phyloP scores from a whole-genome alignment of 257 asterid species.

The Phtheirospermum japonicum region DNA sequence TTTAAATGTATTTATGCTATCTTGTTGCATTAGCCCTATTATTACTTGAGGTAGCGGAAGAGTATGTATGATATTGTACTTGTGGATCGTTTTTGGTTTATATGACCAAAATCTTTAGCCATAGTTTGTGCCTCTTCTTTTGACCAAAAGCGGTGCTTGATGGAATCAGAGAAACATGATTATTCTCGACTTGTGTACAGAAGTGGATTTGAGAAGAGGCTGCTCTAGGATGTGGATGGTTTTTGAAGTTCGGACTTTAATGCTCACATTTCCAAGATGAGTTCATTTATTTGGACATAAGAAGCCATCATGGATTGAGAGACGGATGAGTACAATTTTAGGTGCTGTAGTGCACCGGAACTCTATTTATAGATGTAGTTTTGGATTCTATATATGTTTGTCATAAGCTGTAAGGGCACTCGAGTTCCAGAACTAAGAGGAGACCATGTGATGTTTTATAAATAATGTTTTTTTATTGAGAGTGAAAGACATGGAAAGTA shows the following conservation, averaged over 20 bases:
- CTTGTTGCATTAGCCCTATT: constrained; percentile 22
- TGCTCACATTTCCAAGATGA: constrained; percentile 32
- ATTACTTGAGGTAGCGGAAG: constrained; percentile 12
- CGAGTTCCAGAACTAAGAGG: constrained; percentile 35
- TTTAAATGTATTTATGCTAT: background rate
- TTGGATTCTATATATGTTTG: constrained; percentile 36
- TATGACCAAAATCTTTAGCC: constrained; percentile 20
- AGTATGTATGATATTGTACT: constrained; percentile 4
- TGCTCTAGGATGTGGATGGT: constrained; percentile 41
- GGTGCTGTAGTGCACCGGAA: constrained; percentile 26
- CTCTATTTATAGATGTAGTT: constrained; percentile 22
- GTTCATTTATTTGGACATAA: constrained; percentile 29
- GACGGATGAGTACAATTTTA: constrained; percentile 21
- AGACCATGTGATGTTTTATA: constrained; percentile 30
- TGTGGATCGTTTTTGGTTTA: constrained; percentile 24
- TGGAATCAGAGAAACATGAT: constrained; percentile 33
- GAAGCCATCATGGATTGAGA: constrained; percentile 26
- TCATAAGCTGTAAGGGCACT: constrained; percentile 42
- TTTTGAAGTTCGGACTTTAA: constrained; percentile 32
- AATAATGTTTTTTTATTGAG: constrained; percentile 31
- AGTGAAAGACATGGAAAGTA: constrained; percentile 28
- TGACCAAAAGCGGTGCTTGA: constrained; percentile 24
- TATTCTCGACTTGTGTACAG: constrained; percentile 42
- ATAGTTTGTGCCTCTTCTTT: constrained; percentile 28
- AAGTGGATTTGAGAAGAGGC: constrained; percentile 42